Conservation (phyloP, 345 rosid genomes). For the Dovyalis caffra region DNA sequence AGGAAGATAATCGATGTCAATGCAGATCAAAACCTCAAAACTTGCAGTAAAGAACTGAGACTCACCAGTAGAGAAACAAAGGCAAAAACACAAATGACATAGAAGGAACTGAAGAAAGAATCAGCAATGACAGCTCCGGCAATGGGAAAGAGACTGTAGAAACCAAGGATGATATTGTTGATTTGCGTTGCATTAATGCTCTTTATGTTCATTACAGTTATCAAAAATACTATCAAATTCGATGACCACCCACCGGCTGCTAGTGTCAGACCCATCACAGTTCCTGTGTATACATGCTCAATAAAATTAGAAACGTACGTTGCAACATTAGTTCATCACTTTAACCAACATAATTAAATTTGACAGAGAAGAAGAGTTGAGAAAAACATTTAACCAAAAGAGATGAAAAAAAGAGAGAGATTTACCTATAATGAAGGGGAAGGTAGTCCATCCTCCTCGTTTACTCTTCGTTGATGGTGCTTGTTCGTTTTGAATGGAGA, state of each 20-base stretch:
- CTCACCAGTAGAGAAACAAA: constrained; percentile 29
- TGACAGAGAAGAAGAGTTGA: background rate
- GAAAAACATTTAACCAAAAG: background rate
- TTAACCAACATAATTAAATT: background rate
- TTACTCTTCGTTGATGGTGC: constrained; percentile 2
- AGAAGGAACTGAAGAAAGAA: constrained; percentile 20
- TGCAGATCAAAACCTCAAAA: too few species aligned
- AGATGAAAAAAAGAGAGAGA: background rate
- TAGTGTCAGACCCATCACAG: constrained; percentile 32
- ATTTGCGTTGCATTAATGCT: constrained; percentile 35
- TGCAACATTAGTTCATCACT: background rate
- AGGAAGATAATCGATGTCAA: too few species aligned
- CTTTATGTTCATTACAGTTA: constrained; percentile 24
- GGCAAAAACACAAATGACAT: constrained; percentile 8
- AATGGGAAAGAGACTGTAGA: constrained; percentile 18
- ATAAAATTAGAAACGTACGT: background rate
- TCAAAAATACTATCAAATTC: constrained; percentile 34
- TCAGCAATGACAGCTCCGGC: constrained; percentile 24
- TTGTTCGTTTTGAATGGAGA: too few species aligned
- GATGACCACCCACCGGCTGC: constrained; percentile 40
- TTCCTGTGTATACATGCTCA: constrained; percentile 28
- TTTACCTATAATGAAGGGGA: constrained; percentile 49
- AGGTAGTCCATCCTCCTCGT: constrained; percentile 49
- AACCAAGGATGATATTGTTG: constrained; percentile 21
- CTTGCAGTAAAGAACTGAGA: background rate